These are phyloP conservation scores for Rhizoclosmatium sp. DNA, from an alignment of 192 early-diverging fungal species.

Conservation along the genomic window DNA sequence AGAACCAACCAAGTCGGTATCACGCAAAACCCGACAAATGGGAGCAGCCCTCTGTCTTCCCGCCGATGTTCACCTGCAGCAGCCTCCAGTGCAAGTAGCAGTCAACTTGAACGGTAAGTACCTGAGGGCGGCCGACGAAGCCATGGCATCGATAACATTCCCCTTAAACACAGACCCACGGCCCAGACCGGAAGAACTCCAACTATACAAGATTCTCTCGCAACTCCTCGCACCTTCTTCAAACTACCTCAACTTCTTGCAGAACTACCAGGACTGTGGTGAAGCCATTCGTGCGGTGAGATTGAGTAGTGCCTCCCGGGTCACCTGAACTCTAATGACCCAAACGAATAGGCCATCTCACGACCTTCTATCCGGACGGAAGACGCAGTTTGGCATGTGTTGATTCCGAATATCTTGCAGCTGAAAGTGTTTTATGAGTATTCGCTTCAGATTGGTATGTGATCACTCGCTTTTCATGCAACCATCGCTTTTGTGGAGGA, in stretches of 20 bases:
- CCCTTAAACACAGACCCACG: slow-evolving; percentile 40
- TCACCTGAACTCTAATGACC: background rate
- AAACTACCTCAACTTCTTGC: slow-evolving; percentile 61
- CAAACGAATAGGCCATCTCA: slow-evolving; percentile 74
- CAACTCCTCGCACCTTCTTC: slow-evolving; percentile 61
- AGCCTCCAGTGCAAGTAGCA: slow-evolving; percentile 46
- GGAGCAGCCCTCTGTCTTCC: slow-evolving; percentile 19
- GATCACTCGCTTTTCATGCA: background rate
- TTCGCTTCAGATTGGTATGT: slow-evolving; percentile 76
- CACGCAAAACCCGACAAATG: background rate
- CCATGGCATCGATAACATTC: slow-evolving; percentile 14
- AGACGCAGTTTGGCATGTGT: slow-evolving; percentile 84
- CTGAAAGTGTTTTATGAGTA: slow-evolving; percentile 85
- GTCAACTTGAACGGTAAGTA: slow-evolving; percentile 53
- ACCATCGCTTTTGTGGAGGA: background rate
- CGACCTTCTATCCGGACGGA: slow-evolving; percentile 85
- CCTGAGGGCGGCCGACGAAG: background rate
- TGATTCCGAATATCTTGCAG: slow-evolving; percentile 81
- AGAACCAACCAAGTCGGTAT: too few relatives aligned
- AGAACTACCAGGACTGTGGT: slow-evolving; percentile 70
- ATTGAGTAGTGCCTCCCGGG: background rate
- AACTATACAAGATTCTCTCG: slow-evolving; percentile 65
- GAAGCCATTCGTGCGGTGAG: slow-evolving; percentile 75
- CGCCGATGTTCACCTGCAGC: slow-evolving; percentile 11
- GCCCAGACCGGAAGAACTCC: slow-evolving; percentile 71